These are phyloP conservation scores for Acarospora socialis DNA, from an alignment of 2,329 filamentous ascomycete genomes.

Conservation along the genomic window DNA sequence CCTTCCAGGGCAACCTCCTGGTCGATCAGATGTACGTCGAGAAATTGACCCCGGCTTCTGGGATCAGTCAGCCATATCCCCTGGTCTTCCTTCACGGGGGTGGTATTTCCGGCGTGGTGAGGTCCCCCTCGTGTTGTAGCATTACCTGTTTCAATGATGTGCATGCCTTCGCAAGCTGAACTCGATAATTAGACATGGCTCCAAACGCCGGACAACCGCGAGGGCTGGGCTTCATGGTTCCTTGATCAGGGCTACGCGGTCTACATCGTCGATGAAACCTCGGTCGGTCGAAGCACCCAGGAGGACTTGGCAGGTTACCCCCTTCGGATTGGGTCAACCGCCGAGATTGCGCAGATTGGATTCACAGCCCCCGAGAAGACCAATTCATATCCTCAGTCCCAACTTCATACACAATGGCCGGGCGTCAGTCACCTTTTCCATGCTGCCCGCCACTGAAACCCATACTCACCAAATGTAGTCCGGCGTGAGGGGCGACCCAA, in stretches of 20 bases:
- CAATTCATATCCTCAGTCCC: constrained; percentile 3
- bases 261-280: constrained; percentile 6
- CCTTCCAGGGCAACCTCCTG: constrained; percentile 2
- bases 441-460: no score
- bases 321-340: background rate
- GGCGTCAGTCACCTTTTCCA: constrained; percentile 13
- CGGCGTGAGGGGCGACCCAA: constrained; percentile 16
- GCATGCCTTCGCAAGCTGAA: background rate
- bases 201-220: constrained; percentile 5
- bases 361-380: constrained; percentile 7
- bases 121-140: background rate
- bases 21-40: constrained; percentile 7
- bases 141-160: background rate
- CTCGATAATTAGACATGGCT: constrained; percentile 3
- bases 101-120: constrained; percentile 4
- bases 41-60: constrained; percentile 5
- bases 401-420: constrained; percentile 11
- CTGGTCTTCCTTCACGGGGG: constrained; percentile 9
- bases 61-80: constrained; percentile 5
- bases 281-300: constrained; percentile 3
- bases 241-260: constrained; percentile 7
- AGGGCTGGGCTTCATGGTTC: constrained; percentile 8
- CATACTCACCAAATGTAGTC: no score
- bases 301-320: background rate
- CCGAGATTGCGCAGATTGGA: constrained; percentile 4